Evolutionary conservation across 345 rosid genomes (phyloP).

Genomic region (Citrus cavaleriei): DNA sequence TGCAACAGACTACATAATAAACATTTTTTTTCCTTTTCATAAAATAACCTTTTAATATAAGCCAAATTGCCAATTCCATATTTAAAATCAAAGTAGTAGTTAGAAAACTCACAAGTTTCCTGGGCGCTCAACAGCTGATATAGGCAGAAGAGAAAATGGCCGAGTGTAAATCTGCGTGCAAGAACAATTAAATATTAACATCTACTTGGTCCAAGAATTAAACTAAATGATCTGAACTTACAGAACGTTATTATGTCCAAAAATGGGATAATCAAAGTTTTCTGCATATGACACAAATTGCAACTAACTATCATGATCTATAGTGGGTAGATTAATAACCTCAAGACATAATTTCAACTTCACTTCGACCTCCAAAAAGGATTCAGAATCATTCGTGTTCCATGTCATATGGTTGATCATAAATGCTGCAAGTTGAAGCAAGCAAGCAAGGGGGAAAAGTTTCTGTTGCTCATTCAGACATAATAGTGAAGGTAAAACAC

Average conservation of each 20-base stretch:
- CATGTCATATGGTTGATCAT: constrained; percentile 74
- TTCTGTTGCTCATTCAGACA: constrained; percentile 4
- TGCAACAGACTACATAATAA: background rate
- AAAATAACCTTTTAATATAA: background rate
- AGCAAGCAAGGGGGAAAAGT: background rate
- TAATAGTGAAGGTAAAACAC: background rate
- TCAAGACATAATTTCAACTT: constrained; percentile 60
- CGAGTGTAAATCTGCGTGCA: constrained; percentile 55
- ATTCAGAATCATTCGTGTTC: constrained; percentile 49
- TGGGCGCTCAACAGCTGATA: constrained; percentile 69
- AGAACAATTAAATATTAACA: background rate
- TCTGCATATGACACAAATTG: background rate
- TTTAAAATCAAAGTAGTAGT: background rate
- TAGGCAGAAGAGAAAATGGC: constrained; percentile 69
- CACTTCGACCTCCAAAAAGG: constrained; percentile 71
- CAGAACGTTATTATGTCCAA: background rate
- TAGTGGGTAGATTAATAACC: constrained; percentile 36
- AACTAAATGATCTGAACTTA: background rate
- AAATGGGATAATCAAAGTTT: background rate
- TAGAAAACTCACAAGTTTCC: constrained; percentile 68
- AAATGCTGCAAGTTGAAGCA: constrained; percentile 43
- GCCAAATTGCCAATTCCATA: background rate
- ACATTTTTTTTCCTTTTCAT: background rate
- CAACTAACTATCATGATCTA: background rate
- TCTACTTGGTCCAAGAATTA: background rate